Percentiles rank a stretch among this genome's conserved stretches.
These are phyloP conservation scores for Cylindrotheca fusiformis DNA, from an alignment of 108 stramenopile species.

Conservation along the genomic window DNA sequence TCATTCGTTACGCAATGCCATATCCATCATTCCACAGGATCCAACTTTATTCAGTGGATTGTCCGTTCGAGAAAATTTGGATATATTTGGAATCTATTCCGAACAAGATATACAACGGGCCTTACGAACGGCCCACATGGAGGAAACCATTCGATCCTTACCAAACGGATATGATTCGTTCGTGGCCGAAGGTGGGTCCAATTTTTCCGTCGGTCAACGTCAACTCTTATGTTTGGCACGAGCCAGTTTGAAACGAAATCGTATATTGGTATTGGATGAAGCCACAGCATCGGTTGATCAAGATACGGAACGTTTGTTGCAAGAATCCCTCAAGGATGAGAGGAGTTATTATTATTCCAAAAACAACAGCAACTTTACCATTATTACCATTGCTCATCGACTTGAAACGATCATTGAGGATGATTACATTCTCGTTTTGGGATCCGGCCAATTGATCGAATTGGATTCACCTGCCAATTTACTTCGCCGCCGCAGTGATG, in stretches of 20 bases:
- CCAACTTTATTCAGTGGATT: conserved; percentile 92
- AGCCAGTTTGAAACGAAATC: conserved; percentile 76
- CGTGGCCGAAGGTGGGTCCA: conserved; percentile 90
- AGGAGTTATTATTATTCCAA: too few relatives aligned
- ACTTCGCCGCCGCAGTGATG: too few relatives aligned
- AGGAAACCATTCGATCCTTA: conserved; percentile 54
- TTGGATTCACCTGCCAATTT: conserved; percentile 84
- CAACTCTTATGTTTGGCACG: conserved; percentile 95
- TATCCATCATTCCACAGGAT: conserved; percentile 93
- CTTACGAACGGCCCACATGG: conserved; percentile 61
- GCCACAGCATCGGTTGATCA: conserved; percentile 89
- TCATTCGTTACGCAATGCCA: conserved; percentile 71
- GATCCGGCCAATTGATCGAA: conserved; percentile 86
- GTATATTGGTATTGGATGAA: conserved; percentile 89
- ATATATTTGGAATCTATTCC: conserved; percentile 68
- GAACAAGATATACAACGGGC: conserved; percentile 58
- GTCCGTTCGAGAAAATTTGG: conserved; percentile 92
- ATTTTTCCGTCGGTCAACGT: conserved; percentile 90
- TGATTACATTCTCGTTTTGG: conserved; percentile 90
- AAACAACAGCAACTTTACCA: conserved; percentile 71
- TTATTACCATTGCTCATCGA: conserved; percentile 94
- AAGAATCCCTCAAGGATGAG: conserved; percentile 57
- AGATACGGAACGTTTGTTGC: conserved; percentile 80
- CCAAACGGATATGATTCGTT: conserved; percentile 58
- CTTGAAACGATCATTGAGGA: conserved; percentile 90